Base-by-base conservation (phyloP, 176 grass and related monocot genomes). In the Oryza punctata region DNA sequence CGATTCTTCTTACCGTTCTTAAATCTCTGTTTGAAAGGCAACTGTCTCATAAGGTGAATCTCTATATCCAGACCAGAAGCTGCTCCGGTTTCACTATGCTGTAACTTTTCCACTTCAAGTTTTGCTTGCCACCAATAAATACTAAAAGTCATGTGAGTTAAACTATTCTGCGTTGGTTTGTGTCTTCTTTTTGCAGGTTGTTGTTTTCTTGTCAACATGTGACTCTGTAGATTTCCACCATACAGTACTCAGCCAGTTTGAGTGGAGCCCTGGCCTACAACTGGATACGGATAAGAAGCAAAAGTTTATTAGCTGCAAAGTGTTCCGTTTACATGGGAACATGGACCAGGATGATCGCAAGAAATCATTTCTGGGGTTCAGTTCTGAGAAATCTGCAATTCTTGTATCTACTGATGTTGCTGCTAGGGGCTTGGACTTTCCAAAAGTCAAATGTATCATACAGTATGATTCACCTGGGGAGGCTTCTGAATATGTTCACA, bases 401-500 rank as follows among this genome's bases (percentile, higher is more conserved):
- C 91, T 99, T 78, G 79, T 99, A 72, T 99, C 90, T 30, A 99
- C 93, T 3, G 93, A 94, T 88, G 78, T 99, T 73, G 91, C 93
- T 65, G 96, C 93, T 27, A 92, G 96, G 72, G 96, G 96, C 47
- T 88, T 96, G 80, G 96, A 99, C 70, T 90, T 99, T 94, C 96
- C 93, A 6, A 95, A 90, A 88, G 96, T 99, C 26, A 92, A 82
- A 69, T 91, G 76, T 82, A 96, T 99, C 54, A 87, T 99, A 87
- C 96, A 99, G 78, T 99, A 96, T 84, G 93, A 99, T 94, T 98
- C 96, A 72, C 91, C 93, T 8, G 96, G 96, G 13, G 96, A 98
- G 73, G 93, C 96, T 85, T 98, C 91, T 27, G 93, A 98, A 83
- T 98, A 98, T 63, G 96, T 98, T 82, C 96, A 98, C 83, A 98